These are phyloP conservation scores for Acaromyces ingoldii DNA, from an alignment of 1,284 basidiomycete genomes.

Conservation along the genomic window DNA sequence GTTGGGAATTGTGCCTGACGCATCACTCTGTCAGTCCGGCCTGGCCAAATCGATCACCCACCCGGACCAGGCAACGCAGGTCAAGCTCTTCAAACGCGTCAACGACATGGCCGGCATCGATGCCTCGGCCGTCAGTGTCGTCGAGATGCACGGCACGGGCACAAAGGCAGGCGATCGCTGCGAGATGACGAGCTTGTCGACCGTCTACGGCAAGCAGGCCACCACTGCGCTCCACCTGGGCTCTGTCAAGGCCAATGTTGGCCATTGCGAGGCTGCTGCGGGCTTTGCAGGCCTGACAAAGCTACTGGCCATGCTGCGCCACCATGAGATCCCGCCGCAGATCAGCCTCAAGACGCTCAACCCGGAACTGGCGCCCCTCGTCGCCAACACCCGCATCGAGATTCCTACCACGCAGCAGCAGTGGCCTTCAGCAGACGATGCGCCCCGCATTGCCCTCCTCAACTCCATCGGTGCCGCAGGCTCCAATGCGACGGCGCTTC, in stretches of 20 bases:
- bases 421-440: too few species aligned
- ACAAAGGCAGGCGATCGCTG: constrained; percentile 21
- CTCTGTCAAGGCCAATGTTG: constrained; percentile 23
- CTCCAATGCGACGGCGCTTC: too few species aligned
- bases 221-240: constrained; percentile 14
- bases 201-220: constrained; percentile 13
- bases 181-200: constrained; percentile 17
- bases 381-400: too few species aligned
- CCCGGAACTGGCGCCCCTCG: too few species aligned
- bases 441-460: background rate
- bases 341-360: constrained; percentile 15
- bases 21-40: constrained; percentile 6
- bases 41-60: constrained; percentile 14
- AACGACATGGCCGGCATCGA: constrained; percentile 10
- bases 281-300: constrained; percentile 19
- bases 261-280: constrained; percentile 18
- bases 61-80: constrained; percentile 14
- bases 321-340: constrained; percentile 11
- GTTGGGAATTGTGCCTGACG: too few species aligned
- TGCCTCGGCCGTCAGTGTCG: constrained; percentile 6
- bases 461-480: background rate
- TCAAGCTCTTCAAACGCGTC: too few species aligned
- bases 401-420: too few species aligned
- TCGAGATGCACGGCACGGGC: constrained; percentile 21
- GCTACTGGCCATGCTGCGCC: constrained; percentile 12